Evolutionary conservation across 352 stramenopile genomes (phyloP).

Genomic region (Phytophthora crassamura): DNA sequence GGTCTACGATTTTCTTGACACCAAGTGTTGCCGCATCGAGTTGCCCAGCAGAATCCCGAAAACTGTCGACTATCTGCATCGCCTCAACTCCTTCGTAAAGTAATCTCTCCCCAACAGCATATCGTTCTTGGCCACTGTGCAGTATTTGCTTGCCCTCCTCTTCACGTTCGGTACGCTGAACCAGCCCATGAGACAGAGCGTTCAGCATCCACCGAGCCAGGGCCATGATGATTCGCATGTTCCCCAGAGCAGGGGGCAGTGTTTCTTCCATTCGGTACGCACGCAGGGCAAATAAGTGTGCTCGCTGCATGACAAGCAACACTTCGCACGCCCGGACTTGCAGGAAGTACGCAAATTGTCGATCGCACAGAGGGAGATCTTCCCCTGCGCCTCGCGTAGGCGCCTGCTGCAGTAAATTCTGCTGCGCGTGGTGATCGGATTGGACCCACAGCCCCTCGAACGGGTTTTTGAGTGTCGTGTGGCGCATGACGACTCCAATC

Average conservation of each 20-base stretch:
- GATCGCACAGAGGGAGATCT: constrained; percentile 55
- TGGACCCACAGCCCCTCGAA: constrained; percentile 85
- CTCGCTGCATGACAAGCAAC: constrained; percentile 62
- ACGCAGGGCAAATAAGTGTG: constrained; percentile 60
- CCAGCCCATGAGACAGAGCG: constrained; percentile 65
- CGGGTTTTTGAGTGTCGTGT: constrained; percentile 75
- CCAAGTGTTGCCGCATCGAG: constrained; percentile 62
- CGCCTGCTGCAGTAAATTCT: constrained; percentile 18
- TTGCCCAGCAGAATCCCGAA: constrained; percentile 52
- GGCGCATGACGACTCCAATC: constrained; percentile 65
- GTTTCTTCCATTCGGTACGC: constrained; percentile 52
- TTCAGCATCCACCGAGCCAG: constrained; percentile 78
- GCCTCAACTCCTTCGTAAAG: constrained; percentile 50
- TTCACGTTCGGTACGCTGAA: constrained; percentile 62
- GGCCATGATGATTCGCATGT: constrained; percentile 63
- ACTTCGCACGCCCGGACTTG: constrained; percentile 82
- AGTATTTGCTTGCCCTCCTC: constrained; percentile 73
- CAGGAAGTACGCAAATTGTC: constrained; percentile 84
- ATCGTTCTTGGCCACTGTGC: constrained; percentile 66
- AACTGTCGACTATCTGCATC: constrained; percentile 56
- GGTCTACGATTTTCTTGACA: constrained; percentile 62
- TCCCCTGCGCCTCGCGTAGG: constrained; percentile 16
- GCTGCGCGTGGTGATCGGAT: constrained; percentile 21
- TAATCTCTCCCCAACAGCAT: constrained; percentile 50
- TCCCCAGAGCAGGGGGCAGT: constrained; percentile 30